Conservation (phyloP, 2,329 filamentous ascomycete genomes). For the Paecilomyces formosus region DNA sequence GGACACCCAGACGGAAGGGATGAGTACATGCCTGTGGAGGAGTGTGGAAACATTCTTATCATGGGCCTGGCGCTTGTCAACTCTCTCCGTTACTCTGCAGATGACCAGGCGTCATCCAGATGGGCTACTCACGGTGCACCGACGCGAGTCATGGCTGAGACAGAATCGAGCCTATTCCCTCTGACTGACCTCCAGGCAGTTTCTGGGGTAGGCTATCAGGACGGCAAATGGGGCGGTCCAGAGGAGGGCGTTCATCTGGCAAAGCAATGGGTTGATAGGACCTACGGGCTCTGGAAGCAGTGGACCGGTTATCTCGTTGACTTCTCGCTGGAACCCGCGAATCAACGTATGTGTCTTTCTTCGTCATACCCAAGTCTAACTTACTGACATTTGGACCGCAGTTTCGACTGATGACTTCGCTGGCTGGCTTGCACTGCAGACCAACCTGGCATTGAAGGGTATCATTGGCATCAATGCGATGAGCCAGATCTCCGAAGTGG, state of each 20-base stretch:
- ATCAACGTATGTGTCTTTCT: slow-evolving; percentile 49
- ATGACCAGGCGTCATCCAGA: slow-evolving; percentile 49
- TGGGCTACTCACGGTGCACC: slow-evolving; percentile 43
- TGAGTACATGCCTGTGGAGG: slow-evolving; percentile 53
- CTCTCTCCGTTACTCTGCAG: slow-evolving; percentile 57
- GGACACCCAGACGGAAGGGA: slow-evolving; percentile 47
- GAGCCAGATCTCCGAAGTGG: slow-evolving; percentile 59
- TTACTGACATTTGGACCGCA: slow-evolving; percentile 11
- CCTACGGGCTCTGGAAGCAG: slow-evolving; percentile 66
- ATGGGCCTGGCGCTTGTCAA: slow-evolving; percentile 74
- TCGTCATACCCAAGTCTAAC: background rate
- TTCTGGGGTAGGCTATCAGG: slow-evolving; percentile 51
- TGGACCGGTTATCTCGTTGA: slow-evolving; percentile 76
- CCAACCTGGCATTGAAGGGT: slow-evolving; percentile 75
- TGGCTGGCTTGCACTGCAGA: slow-evolving; percentile 69
- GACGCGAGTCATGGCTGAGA: slow-evolving; percentile 12
- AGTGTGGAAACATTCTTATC: slow-evolving; percentile 67
- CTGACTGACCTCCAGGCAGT: slow-evolving; percentile 42
- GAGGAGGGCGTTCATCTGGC: slow-evolving; percentile 50
- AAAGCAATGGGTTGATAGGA: slow-evolving; percentile 57
- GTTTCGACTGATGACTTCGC: slow-evolving; percentile 81
- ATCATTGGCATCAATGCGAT: slow-evolving; percentile 77
- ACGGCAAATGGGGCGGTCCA: slow-evolving; percentile 53
- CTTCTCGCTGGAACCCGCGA: slow-evolving; percentile 63
- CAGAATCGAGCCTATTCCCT: slow-evolving; percentile 34